Conservation (phyloP, 768 basidiomycete species). For the Macrolepiota dolichaula region DNA sequence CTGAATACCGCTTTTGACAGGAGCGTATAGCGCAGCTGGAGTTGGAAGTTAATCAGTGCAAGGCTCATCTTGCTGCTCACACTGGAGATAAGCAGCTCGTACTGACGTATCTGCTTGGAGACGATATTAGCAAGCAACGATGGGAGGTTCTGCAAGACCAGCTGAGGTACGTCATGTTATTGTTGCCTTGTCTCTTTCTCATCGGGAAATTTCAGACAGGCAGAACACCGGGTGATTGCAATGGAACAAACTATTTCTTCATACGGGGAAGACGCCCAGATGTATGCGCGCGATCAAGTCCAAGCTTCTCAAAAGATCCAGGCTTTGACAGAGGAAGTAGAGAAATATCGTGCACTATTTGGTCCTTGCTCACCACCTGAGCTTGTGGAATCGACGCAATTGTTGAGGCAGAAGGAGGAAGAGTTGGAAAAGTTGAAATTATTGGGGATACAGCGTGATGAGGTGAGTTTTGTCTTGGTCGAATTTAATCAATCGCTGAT, state of each 20-base stretch:
- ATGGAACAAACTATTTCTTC: slow-evolving; percentile 50
- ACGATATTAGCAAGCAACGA: slow-evolving; percentile 45
- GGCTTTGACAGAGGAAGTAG: slow-evolving; percentile 43
- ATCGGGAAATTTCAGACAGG: slow-evolving; percentile 34
- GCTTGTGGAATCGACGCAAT: slow-evolving; percentile 42
- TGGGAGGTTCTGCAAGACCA: slow-evolving; percentile 50
- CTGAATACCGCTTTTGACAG: slow-evolving; percentile 28
- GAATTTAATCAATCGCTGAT: slow-evolving; percentile 4
- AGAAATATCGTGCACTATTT: slow-evolving; percentile 59
- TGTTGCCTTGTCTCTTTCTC: slow-evolving; percentile 14
- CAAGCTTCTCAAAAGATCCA: slow-evolving; percentile 48
- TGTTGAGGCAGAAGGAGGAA: slow-evolving; percentile 64
- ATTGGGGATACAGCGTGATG: slow-evolving; percentile 58
- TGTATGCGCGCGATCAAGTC: slow-evolving; percentile 46
- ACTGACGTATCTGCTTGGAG: slow-evolving; percentile 60
- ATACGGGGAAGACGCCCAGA: slow-evolving; percentile 44
- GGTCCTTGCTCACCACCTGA: slow-evolving; percentile 55
- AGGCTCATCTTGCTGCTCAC: slow-evolving; percentile 73
- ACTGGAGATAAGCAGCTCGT: slow-evolving; percentile 70
- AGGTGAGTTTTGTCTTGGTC: slow-evolving; percentile 39
- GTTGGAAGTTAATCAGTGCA: slow-evolving; percentile 71
- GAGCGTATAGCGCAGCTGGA: slow-evolving; percentile 70
- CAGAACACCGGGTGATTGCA: slow-evolving; percentile 46
- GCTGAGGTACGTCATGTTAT: slow-evolving; percentile 43
- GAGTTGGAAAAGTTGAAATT: slow-evolving; percentile 62